These are phyloP conservation scores for Thermoascus crustaceus DNA, from an alignment of 2,329 filamentous ascomycete species.

Conservation along the genomic window DNA sequence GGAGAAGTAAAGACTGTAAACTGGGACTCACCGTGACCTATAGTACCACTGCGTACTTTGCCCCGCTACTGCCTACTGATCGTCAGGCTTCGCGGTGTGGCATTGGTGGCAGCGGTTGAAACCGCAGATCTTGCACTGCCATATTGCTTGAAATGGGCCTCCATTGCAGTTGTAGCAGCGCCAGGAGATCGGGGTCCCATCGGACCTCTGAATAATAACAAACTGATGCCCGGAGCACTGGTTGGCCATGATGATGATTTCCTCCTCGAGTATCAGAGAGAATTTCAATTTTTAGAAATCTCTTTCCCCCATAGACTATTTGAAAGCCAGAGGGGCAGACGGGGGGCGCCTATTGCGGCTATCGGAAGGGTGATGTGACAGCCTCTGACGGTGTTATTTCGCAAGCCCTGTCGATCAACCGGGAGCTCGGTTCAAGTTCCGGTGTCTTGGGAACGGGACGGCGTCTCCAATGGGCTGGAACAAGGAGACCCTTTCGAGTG, in stretches of 20 bases:
- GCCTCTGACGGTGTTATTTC: no score
- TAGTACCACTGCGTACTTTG: no score
- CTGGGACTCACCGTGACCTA: no score
- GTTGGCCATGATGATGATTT: conserved; percentile 25
- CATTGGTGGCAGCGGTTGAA: conserved; percentile 34
- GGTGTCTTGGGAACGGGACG: no score
- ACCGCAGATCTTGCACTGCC: conserved; percentile 36
- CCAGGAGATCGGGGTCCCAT: conserved; percentile 37
- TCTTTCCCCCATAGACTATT: neutral
- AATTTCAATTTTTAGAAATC: neutral
- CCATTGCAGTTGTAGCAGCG: conserved; percentile 36
- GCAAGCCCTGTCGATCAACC: no score
- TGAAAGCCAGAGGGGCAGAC: neutral
- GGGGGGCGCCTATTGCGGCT: no score
- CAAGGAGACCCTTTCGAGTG: no score
- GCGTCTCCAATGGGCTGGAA: no score
- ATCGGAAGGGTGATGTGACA: no score
- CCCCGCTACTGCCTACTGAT: no score
- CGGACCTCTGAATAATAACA: conserved; percentile 32
- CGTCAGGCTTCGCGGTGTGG: conserved; percentile 28
- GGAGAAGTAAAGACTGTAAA: no score
- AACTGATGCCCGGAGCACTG: conserved; percentile 33
- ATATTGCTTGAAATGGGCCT: conserved; percentile 34
- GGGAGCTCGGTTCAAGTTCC: no score
- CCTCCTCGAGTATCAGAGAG: neutral